Percentiles rank a stretch among this genome's conserved stretches.
phyloP scores from a whole-genome alignment of 1,284 basidiomycete species.

The Thecaphora frezii region DNA sequence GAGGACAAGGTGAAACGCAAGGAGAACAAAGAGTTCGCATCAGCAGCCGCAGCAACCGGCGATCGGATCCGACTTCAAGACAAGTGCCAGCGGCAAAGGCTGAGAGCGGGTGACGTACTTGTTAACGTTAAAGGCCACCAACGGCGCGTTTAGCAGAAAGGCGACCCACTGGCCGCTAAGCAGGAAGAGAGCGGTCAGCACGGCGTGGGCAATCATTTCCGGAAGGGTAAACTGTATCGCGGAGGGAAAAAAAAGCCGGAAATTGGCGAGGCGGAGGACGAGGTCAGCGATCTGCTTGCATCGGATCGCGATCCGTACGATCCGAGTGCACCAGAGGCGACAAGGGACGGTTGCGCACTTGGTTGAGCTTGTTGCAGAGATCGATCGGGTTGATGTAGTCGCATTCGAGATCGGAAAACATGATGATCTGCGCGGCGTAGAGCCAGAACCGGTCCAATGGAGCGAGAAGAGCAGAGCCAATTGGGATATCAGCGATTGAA shows the following conservation, averaged over 20 bases:
- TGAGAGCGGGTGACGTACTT: conserved; percentile 64
- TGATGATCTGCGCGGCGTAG: conserved; percentile 93
- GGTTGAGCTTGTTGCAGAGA: conserved; percentile 98
- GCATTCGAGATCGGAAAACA: conserved; percentile 69
- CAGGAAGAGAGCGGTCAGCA: conserved; percentile 80
- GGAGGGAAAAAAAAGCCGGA: background rate
- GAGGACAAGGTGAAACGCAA: conserved; percentile 60
- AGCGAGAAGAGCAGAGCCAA: too few species aligned
- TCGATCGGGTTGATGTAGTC: conserved; percentile 99
- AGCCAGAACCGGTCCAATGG: too few species aligned
- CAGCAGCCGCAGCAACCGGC: too few species aligned
- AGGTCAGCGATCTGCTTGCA: background rate
- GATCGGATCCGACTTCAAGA: too few species aligned
- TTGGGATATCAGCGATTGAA: too few species aligned
- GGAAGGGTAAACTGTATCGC: conserved; percentile 84
- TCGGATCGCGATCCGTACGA: background rate
- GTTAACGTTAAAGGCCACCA: conserved; percentile 88
- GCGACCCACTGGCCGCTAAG: conserved; percentile 78
- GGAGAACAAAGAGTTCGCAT: background rate
- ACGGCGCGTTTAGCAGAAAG: conserved; percentile 85
- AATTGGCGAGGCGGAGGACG: background rate
- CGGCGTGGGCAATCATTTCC: conserved; percentile 86
- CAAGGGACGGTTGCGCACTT: conserved; percentile 65
- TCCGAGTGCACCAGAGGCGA: background rate
- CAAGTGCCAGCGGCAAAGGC: too few species aligned